Evolutionary conservation across 371 early-diverging fungal species (phyloP), one percentile per base, ranked within the genome.

Genomic region (Rhizopus stolonifer): DNA sequence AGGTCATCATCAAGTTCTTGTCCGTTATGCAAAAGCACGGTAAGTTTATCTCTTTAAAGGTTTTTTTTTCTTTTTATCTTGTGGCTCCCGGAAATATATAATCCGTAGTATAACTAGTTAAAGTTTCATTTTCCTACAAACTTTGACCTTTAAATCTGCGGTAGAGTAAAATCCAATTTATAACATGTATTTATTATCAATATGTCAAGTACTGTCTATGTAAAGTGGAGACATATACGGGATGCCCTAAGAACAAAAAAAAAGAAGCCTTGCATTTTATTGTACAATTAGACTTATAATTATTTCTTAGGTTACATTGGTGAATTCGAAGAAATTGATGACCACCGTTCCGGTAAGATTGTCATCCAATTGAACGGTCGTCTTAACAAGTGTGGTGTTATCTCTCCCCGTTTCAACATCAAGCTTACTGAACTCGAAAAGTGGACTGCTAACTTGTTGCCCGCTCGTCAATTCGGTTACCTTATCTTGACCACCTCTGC

Each of bases 381-480:
- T 65, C 80, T 99, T 61, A 99, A 98, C 94, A 99, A 99, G 91
- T 97, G 98, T 77, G 99, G 99, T 82, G 98, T 98, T 66, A 99
- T 99, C 81, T 98, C 97, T 52, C 99, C 99, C 64, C 93, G 99
- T 67, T 99, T 98, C 91, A 93, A 94, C 85, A 88, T 99, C 81
- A 90, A 92, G 86, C 80, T 94, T 61, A 69, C 80, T 66, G 94
- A 96, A 60, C 81, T 99, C 58, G 99, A 99, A 83, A 93, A 92
- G 80, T 99, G 95, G 96, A 90, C 98, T 65, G 85, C 88, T 79
- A 91, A 95, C 83, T 85, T 99, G 62, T 85, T 99, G 66, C 99
- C 99, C 57, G 96, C 99, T 52, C 97, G 99, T 89, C 99, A 99
- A 84, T 99, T 99, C 85, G 99, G 99, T 75, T 95, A 86, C 88